Evolutionary conservation across 345 rosid species (phyloP).

Genomic region (Luvunga scandens): DNA sequence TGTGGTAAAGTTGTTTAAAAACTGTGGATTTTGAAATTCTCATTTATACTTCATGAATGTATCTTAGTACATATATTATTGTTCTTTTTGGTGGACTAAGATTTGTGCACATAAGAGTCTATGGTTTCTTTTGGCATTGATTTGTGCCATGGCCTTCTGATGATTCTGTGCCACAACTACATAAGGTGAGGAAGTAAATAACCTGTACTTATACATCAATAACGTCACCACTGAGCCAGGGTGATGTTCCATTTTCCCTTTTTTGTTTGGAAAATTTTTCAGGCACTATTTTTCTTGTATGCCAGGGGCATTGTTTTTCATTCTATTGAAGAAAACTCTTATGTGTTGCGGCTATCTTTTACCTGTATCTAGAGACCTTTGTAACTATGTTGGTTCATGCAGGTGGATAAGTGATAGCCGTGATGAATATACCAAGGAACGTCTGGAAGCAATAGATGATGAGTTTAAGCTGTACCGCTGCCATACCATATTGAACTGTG

Average conservation of each 20-base stretch:
- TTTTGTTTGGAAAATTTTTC: not conserved
- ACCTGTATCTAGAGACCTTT: not conserved
- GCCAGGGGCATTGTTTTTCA: not conserved
- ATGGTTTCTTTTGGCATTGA: not conserved
- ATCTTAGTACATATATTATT: not conserved
- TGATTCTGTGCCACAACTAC: not conserved
- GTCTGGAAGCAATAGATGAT: slow-evolving; percentile 78
- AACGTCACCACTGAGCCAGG: not conserved
- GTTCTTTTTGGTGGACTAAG: not conserved
- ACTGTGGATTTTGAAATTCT: not conserved
- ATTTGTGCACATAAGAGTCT: not conserved
- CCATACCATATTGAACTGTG: slow-evolving; percentile 94
- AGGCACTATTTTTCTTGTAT: not conserved
- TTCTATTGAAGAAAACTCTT: not conserved
- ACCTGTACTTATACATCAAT: not conserved
- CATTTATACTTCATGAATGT: not conserved
- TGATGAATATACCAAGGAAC: slow-evolving; percentile 84
- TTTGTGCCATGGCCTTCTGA: not conserved
- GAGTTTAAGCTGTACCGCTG: slow-evolving; percentile 96
- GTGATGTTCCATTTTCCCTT: not conserved
- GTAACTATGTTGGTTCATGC: slow-evolving; percentile 24
- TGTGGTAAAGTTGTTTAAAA: not conserved
- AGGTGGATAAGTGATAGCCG: slow-evolving; percentile 99
- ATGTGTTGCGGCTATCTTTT: not conserved
- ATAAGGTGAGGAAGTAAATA: not conserved